Evolutionary conservation across 768 basidiomycete species (phyloP).

Genomic region (Scleroderma citrinum): DNA sequence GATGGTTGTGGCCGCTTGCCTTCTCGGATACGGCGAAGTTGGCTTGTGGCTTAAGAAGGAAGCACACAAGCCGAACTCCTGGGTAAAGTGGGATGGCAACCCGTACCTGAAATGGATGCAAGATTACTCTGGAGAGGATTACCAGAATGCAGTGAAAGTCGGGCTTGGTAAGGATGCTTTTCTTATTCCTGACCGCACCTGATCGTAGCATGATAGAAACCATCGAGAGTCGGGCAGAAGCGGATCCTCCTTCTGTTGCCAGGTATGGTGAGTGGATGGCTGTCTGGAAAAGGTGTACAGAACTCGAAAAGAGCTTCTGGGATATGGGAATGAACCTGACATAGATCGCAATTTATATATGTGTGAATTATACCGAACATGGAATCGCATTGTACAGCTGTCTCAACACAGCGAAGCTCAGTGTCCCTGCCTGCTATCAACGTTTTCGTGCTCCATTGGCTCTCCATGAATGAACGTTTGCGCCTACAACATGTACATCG

Average conservation of each 20-base stretch:
- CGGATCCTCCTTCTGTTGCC: conserved; percentile 55
- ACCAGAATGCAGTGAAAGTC: conserved; percentile 62
- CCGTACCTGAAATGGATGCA: conserved; percentile 73
- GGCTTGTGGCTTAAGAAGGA: conserved; percentile 75
- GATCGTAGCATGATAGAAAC: conserved; percentile 39
- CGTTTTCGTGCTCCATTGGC: no score
- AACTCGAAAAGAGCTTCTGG: conserved; percentile 85
- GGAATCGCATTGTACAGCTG: no score
- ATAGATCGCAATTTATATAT: not conserved
- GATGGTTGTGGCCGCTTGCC: conserved; percentile 81
- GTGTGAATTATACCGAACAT: no score
- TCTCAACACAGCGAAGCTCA: no score
- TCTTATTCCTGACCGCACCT: conserved; percentile 3
- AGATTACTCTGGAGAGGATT: conserved; percentile 69
- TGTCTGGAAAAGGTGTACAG: conserved; percentile 73
- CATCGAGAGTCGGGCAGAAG: conserved; percentile 61
- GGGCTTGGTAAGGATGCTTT: conserved; percentile 58
- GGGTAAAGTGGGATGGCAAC: conserved; percentile 61
- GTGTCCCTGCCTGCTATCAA: no score
- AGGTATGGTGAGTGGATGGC: conserved; percentile 59
- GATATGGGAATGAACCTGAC: conserved; percentile 49
- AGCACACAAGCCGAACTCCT: conserved; percentile 35
- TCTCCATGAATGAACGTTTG: no score
- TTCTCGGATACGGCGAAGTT: conserved; percentile 90
- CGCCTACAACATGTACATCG: no score